Conservation (phyloP, 148 eudicot species). For the Amaranthus cruentus region DNA sequence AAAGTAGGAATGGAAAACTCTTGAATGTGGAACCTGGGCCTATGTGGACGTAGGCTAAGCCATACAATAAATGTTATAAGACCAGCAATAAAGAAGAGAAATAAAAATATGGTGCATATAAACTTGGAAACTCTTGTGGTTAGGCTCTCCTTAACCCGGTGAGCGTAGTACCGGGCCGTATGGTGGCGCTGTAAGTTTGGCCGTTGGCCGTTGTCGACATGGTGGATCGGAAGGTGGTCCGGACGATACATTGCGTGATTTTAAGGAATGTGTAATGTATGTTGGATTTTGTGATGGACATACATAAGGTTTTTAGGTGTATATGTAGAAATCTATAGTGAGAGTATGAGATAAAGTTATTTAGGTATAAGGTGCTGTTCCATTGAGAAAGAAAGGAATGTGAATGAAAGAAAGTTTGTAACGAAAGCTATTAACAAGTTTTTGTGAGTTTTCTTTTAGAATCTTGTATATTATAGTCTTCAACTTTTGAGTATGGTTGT, state of each 20-base stretch:
- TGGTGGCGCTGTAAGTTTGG: constrained; percentile 35
- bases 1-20: constrained; percentile 55
- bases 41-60: constrained; percentile 79
- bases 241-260: constrained; percentile 3
- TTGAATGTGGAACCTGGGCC: constrained; percentile 53
- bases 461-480: constrained; percentile 11
- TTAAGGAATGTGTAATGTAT: not conserved
- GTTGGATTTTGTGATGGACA: not conserved
- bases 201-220: not conserved
- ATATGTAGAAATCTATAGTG: constrained; percentile 11
- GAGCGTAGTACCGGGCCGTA: constrained; percentile 54
- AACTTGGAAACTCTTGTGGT: constrained; percentile 63
- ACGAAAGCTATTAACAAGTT: constrained; percentile 7
- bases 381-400: constrained; percentile 32
- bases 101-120: constrained; percentile 52
- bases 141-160: constrained; percentile 67
- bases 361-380: constrained; percentile 24
- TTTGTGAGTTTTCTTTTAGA: constrained; percentile 4
- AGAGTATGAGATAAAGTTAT: constrained; percentile 25
- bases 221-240: constrained; percentile 13
- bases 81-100: constrained; percentile 52
- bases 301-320: not conserved
- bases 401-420: not conserved
- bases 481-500: not conserved
- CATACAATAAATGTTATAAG: constrained; percentile 58